Percentiles rank a stretch among this genome's conserved stretches.
Conservation (phyloP, 495 filamentous ascomycete species). For the Letharia columbiana region DNA sequence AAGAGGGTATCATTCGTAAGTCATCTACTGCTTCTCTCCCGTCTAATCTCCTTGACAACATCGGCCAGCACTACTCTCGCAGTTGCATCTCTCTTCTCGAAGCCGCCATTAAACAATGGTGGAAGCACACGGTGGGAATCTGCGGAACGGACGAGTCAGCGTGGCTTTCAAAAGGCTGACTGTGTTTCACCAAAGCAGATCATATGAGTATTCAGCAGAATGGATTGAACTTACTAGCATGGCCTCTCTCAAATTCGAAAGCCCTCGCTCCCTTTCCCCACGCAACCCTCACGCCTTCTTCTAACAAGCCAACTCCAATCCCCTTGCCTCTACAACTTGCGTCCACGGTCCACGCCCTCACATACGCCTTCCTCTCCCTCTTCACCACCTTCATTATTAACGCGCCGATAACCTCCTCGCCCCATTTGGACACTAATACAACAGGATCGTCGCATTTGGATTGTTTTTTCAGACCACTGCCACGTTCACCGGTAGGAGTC, state of each 20-base stretch:
- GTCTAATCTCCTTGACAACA: slow-evolving; percentile 36
- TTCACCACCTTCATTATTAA: slow-evolving; percentile 39
- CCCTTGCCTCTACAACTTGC: slow-evolving; percentile 57
- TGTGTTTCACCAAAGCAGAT: slow-evolving; percentile 9
- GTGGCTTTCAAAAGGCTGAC: not conserved
- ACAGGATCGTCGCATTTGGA: slow-evolving; percentile 30
- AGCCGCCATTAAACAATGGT: slow-evolving; percentile 48
- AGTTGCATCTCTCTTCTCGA: slow-evolving; percentile 48
- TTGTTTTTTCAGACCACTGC: not conserved
- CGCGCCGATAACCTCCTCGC: slow-evolving; percentile 48
- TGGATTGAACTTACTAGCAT: slow-evolving; percentile 43
- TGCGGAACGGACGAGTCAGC: not conserved
- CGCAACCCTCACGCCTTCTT: slow-evolving; percentile 53
- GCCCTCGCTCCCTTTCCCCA: slow-evolving; percentile 48
- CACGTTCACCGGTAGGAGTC: slow-evolving; percentile 5
- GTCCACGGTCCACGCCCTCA: slow-evolving; percentile 70
- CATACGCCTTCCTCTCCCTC: slow-evolving; percentile 39
- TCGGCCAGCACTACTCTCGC: slow-evolving; percentile 45
- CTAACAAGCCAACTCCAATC: slow-evolving; percentile 58
- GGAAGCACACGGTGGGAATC: slow-evolving; percentile 52
- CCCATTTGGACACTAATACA: slow-evolving; percentile 48
- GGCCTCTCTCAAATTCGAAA: slow-evolving; percentile 57
- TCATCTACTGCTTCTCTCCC: slow-evolving; percentile 32
- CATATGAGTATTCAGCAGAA: not conserved
- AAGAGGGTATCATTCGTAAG: slow-evolving; percentile 6